phyloP scores from a whole-genome alignment of 306 rosid genomes.

The Neltuma alba region DNA sequence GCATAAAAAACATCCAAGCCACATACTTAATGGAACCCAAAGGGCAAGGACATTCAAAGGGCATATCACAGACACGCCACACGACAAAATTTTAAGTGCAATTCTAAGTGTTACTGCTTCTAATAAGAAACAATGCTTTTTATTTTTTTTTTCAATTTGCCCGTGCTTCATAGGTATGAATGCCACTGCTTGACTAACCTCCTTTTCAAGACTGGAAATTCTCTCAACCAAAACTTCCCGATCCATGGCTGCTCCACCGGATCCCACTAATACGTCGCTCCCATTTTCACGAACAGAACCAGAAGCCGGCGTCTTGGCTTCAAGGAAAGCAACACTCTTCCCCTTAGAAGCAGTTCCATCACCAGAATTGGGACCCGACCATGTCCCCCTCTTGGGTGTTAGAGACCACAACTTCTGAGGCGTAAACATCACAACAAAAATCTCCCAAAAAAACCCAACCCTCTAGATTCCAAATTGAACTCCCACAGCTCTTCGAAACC shows the following conservation, averaged over 20 bases:
- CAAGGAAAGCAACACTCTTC: conserved; percentile 53
- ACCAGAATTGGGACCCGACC: conserved; percentile 54
- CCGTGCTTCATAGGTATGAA: background rate
- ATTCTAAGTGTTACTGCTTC: background rate
- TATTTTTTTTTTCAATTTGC: background rate
- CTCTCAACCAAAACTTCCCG: conserved; percentile 53
- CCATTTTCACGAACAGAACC: conserved; percentile 61
- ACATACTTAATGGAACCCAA: background rate
- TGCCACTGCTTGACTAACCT: conserved; percentile 56
- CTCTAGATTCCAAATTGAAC: conserved; percentile 41
- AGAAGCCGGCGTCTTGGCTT: conserved; percentile 42
- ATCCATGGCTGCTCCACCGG: conserved; percentile 47
- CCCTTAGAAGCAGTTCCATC: conserved; percentile 59
- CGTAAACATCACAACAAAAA: conserved; percentile 64
- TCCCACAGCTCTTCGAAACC: conserved; percentile 10
- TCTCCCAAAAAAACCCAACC: conserved; percentile 33
- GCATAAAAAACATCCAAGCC: background rate
- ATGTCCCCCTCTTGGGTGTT: conserved; percentile 63
- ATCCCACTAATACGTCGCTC: conserved; percentile 47
- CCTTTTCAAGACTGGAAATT: conserved; percentile 68
- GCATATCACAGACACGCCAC: background rate
- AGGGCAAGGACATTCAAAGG: background rate
- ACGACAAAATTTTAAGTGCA: background rate
- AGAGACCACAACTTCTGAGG: conserved; percentile 70
- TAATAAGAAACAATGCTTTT: background rate